These are phyloP conservation scores for Yamadazyma diddensiae DNA, from an alignment of 1,139 yeast species.

Conservation along the genomic window DNA sequence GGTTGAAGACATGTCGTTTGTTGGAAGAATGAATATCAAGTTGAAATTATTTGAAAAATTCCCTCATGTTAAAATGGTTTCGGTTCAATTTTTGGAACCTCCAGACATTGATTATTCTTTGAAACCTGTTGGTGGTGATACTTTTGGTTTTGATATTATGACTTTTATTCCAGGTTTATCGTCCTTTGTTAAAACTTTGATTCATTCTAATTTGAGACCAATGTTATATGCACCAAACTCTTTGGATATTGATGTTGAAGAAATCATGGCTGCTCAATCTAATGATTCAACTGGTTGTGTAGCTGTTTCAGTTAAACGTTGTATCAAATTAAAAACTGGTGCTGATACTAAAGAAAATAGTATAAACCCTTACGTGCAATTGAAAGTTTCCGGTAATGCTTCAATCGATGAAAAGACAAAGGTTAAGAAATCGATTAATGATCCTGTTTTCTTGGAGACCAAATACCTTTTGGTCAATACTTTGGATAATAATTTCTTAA, in stretches of 20 bases:
- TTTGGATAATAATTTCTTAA: constrained; percentile 55
- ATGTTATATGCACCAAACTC: constrained; percentile 83
- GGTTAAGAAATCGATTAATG: constrained; percentile 51
- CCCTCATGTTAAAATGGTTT: constrained; percentile 72
- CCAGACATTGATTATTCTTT: constrained; percentile 74
- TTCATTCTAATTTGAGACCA: constrained; percentile 70
- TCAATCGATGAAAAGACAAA: constrained; percentile 49
- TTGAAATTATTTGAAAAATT: constrained; percentile 59
- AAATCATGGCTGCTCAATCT: constrained; percentile 57
- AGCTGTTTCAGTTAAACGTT: constrained; percentile 59
- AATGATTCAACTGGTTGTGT: constrained; percentile 69
- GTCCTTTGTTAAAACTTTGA: constrained; percentile 65
- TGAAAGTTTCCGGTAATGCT: constrained; percentile 45
- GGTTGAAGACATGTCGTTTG: constrained; percentile 74
- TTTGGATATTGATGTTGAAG: constrained; percentile 70
- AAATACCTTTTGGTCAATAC: constrained; percentile 55
- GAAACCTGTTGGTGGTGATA: constrained; percentile 88
- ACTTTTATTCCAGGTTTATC: constrained; percentile 77
- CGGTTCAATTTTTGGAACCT: constrained; percentile 71
- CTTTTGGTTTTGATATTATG: constrained; percentile 80
- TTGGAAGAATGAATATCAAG: constrained; percentile 68
- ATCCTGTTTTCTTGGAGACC: constrained; percentile 67
- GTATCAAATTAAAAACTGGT: constrained; percentile 44
- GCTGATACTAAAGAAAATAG: constrained; percentile 39
- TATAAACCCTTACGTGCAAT: constrained; percentile 59